These are phyloP conservation scores for Diaporthe citrichinensis DNA, from an alignment of 2,329 filamentous ascomycete genomes.

Conservation along the genomic window DNA sequence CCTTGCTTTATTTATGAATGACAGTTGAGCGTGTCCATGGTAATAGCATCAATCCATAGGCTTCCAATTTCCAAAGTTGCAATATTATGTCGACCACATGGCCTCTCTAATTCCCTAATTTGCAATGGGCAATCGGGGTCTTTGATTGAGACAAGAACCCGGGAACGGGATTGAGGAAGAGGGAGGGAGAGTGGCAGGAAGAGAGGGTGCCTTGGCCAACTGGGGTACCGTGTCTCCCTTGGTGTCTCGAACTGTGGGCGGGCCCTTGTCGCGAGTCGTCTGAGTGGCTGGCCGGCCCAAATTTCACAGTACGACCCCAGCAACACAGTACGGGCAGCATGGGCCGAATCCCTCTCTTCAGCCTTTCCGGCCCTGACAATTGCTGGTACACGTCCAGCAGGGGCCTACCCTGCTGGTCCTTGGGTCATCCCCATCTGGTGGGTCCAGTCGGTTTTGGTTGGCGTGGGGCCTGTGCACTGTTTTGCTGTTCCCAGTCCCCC, in stretches of 20 bases:
- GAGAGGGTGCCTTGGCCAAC: neutral
- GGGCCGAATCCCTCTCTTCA: slow-evolving; percentile 10
- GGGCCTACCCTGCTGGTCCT: slow-evolving; percentile 23
- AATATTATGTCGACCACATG: slow-evolving; percentile 29
- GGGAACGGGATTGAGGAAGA: slow-evolving; percentile 20
- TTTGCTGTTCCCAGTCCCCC: slow-evolving; percentile 26
- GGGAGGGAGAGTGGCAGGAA: slow-evolving; percentile 8
- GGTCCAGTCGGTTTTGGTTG: slow-evolving; percentile 32
- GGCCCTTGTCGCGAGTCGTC: slow-evolving; percentile 29
- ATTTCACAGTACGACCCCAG: slow-evolving; percentile 16
- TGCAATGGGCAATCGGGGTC: slow-evolving; percentile 30
- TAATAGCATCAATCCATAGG: slow-evolving; percentile 25
- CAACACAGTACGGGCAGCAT: slow-evolving; percentile 12
- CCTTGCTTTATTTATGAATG: slow-evolving; percentile 12
- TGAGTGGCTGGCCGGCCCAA: slow-evolving; percentile 27
- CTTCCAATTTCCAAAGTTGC: slow-evolving; percentile 27
- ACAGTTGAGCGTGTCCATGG: slow-evolving; percentile 7
- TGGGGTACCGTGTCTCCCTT: slow-evolving; percentile 34
- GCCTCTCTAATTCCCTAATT: slow-evolving; percentile 33
- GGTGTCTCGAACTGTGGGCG: slow-evolving; percentile 29
- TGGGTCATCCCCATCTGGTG: slow-evolving; percentile 28
- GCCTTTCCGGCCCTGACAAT: slow-evolving; percentile 30
- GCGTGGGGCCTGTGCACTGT: slow-evolving; percentile 37
- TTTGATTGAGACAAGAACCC: slow-evolving; percentile 29
- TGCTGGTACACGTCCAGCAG: slow-evolving; percentile 25